Percentiles rank a stretch among this genome's conserved stretches.
Evolutionary conservation across 148 eudicot genomes (phyloP).

Genomic region (Camellia sinensis): DNA sequence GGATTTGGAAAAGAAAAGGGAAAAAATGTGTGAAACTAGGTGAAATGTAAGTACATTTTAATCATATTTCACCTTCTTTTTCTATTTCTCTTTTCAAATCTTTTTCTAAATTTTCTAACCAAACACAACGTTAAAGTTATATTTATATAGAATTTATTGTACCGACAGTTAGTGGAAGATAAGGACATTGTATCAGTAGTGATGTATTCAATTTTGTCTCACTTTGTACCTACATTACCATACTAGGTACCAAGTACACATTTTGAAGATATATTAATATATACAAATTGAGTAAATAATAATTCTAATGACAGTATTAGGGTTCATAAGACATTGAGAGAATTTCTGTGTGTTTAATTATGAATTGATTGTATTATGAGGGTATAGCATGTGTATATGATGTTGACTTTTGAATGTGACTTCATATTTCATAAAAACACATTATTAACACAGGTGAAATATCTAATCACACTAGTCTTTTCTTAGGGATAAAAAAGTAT

Average conservation of each 20-base stretch:
- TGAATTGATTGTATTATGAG: constrained; percentile 8
- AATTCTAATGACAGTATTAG: background rate
- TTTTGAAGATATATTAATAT: background rate
- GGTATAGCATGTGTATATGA: constrained; percentile 23
- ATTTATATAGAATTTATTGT: too few relatives aligned
- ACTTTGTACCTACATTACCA: background rate
- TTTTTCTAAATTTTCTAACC: too few relatives aligned
- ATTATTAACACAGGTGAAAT: constrained; percentile 11
- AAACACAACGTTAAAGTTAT: too few relatives aligned
- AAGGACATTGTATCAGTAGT: too few relatives aligned
- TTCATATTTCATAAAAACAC: background rate
- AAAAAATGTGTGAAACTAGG: too few relatives aligned
- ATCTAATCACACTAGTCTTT: constrained; percentile 17
- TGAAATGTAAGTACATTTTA: too few relatives aligned
- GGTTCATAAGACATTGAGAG: background rate
- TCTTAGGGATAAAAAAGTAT: constrained; percentile 6
- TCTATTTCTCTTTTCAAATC: too few relatives aligned
- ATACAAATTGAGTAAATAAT: too few relatives aligned
- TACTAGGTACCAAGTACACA: background rate
- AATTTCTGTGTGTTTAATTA: constrained; percentile 14
- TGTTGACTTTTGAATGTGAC: constrained; percentile 19
- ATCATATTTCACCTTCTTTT: too few relatives aligned
- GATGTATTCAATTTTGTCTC: too few relatives aligned
- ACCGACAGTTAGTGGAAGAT: too few relatives aligned
- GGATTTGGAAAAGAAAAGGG: too few relatives aligned